A percentile compares a stretch with the other conserved stretches of the same genome.
Conservation (phyloP, 768 basidiomycete genomes). For the Tricholoma matsutake region DNA sequence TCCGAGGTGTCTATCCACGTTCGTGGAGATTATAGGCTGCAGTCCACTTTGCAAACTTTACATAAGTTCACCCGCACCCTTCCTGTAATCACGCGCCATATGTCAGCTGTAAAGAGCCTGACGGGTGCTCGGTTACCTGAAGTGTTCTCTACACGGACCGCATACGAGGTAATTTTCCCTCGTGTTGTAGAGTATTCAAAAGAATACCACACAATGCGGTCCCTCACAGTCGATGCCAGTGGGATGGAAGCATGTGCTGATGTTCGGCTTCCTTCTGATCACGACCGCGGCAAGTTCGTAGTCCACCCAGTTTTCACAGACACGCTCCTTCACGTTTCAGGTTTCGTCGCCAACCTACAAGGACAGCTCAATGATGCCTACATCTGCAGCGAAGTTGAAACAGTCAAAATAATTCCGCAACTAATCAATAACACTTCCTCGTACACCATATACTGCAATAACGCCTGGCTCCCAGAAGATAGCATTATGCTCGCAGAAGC, state of each 20-base stretch:
- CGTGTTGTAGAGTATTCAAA: conserved; percentile 63
- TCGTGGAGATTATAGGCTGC: conserved; percentile 44
- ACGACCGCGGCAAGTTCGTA: conserved; percentile 33
- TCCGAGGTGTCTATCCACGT: conserved; percentile 38
- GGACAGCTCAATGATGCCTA: conserved; percentile 50
- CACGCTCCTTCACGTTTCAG: conserved; percentile 64
- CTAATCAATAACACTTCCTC: conserved; percentile 36
- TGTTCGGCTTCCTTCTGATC: conserved; percentile 37
- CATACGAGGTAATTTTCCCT: conserved; percentile 67
- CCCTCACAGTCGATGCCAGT: conserved; percentile 45
- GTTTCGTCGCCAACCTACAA: conserved; percentile 64
- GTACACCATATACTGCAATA: conserved; percentile 53
- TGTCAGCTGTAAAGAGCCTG: conserved; percentile 28
- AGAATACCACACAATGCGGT: conserved; percentile 55
- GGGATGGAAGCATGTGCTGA: conserved; percentile 52
- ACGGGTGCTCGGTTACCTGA: conserved; percentile 30
- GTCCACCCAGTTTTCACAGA: conserved; percentile 62
- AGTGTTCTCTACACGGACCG: conserved; percentile 50
- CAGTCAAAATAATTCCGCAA: conserved; percentile 44
- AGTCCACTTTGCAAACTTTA: conserved; percentile 25
- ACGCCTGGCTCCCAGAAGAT: conserved; percentile 39
- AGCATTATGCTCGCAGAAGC: conserved; percentile 49
- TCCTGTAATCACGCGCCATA: conserved; percentile 32
- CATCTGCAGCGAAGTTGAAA: conserved; percentile 57
- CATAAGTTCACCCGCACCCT: conserved; percentile 37